These are phyloP conservation scores for Eurotiales sp. DNA, from an alignment of 2,329 filamentous ascomycete species.

Conservation along the genomic window DNA sequence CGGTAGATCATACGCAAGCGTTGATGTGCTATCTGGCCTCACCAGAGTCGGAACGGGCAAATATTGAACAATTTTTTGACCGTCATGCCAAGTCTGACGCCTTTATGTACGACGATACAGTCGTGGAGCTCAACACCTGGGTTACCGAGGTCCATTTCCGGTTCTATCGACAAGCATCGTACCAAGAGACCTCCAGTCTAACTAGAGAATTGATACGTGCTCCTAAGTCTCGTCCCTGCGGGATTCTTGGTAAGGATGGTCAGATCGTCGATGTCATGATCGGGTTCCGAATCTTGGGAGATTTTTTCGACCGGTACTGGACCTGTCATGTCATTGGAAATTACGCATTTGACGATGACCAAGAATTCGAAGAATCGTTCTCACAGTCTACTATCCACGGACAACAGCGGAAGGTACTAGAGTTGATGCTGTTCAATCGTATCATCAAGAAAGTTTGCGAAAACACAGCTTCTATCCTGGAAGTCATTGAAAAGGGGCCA, in stretches of 20 bases:
- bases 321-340: constrained; percentile 25
- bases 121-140: constrained; percentile 24
- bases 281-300: constrained; percentile 28
- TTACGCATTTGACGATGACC: constrained; percentile 6
- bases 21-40: too few species aligned
- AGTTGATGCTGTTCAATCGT: constrained; percentile 23
- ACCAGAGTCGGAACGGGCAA: too few species aligned
- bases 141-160: constrained; percentile 29
- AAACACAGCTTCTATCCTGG: constrained; percentile 14
- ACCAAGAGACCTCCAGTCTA: too few species aligned
- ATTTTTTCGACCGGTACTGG: constrained; percentile 33
- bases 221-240: background rate
- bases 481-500: background rate
- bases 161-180: constrained; percentile 23
- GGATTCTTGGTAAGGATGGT: constrained; percentile 2
- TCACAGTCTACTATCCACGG: constrained; percentile 16
- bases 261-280: constrained; percentile 18
- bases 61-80: too few species aligned
- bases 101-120: constrained; percentile 25
- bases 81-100: constrained; percentile 18
- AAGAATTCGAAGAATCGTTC: too few species aligned
- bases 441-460: constrained; percentile 18
- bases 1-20: too few species aligned
- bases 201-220: too few species aligned
- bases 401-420: constrained; percentile 28